These are phyloP conservation scores for Oenanthe javanica DNA, from an alignment of 140 eudicot species.

Conservation along the genomic window DNA sequence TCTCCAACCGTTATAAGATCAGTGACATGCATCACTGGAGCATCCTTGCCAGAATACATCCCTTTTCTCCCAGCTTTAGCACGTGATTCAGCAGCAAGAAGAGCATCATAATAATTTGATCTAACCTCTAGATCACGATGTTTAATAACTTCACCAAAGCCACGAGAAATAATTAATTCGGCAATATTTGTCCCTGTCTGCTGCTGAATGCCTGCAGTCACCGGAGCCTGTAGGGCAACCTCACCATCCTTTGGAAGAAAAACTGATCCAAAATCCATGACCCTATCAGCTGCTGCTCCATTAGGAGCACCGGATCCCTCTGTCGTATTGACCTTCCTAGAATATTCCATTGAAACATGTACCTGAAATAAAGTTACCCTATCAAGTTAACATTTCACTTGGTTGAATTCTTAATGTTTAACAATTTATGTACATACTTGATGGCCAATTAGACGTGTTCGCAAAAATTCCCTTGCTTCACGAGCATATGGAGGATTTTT, in stretches of 20 bases:
- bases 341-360: constrained; percentile 95
- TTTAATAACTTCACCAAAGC: constrained; percentile 67
- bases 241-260: constrained; percentile 66
- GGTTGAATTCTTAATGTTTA: neutral
- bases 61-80: constrained; percentile 75
- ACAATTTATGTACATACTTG: constrained; percentile 39
- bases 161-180: constrained; percentile 81
- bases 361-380: constrained; percentile 38
- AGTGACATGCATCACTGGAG: constrained; percentile 71
- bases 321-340: constrained; percentile 67
- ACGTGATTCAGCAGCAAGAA: constrained; percentile 86
- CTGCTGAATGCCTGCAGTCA: constrained; percentile 50
- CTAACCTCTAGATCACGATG: constrained; percentile 96
- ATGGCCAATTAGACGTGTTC: constrained; percentile 74
- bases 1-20: constrained; percentile 71
- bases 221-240: constrained; percentile 27
- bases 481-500: constrained; percentile 81
- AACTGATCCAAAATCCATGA: constrained; percentile 92
- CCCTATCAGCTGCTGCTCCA: constrained; percentile 52
- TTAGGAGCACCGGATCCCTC: constrained; percentile 58
- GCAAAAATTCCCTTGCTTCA: constrained; percentile 81
- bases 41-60: constrained; percentile 67
- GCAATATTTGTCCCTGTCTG: constrained; percentile 58
- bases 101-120: constrained; percentile 85
- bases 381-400: neutral